These are phyloP conservation scores for Artemisia annua DNA, from an alignment of 129 eudicot genomes.

Conservation along the genomic window DNA sequence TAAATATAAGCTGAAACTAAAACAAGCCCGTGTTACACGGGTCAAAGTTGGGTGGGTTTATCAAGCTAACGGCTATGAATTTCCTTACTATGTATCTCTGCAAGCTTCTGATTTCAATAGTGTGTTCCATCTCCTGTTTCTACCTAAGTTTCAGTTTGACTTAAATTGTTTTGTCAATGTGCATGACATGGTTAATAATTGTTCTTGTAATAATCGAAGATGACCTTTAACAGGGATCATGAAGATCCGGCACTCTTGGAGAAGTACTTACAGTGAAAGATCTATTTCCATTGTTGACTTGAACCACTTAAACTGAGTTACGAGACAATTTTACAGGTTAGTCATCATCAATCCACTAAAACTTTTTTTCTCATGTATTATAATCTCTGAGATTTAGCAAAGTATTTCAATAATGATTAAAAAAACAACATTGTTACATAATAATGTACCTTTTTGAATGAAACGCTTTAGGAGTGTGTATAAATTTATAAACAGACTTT, in stretches of 20 bases:
- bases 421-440: neutral
- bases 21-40: too few relatives aligned
- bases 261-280: slow-evolving; percentile 53
- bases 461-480: neutral
- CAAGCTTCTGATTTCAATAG: slow-evolving; percentile 65
- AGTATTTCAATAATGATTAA: too few relatives aligned
- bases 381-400: too few relatives aligned
- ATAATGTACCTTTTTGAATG: neutral
- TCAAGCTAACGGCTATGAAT: too few relatives aligned
- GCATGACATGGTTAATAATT: slow-evolving; percentile 20
- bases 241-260: slow-evolving; percentile 71
- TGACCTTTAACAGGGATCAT: slow-evolving; percentile 50
- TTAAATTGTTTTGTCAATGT: slow-evolving; percentile 1
- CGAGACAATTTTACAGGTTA: slow-evolving; percentile 67
- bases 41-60: too few relatives aligned
- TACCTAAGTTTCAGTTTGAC: slow-evolving; percentile 17
- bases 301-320: slow-evolving; percentile 52
- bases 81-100: too few relatives aligned
- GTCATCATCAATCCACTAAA: slow-evolving; percentile 23
- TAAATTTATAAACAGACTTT: neutral
- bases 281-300: slow-evolving; percentile 39
- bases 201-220: slow-evolving; percentile 13
- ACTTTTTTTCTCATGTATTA: too few relatives aligned
- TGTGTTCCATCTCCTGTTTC: slow-evolving; percentile 31
- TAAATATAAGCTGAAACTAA: too few relatives aligned